Base-by-base conservation (phyloP, 1,139 yeast genomes). In the Keqinozyma sinolaborantium region DNA sequence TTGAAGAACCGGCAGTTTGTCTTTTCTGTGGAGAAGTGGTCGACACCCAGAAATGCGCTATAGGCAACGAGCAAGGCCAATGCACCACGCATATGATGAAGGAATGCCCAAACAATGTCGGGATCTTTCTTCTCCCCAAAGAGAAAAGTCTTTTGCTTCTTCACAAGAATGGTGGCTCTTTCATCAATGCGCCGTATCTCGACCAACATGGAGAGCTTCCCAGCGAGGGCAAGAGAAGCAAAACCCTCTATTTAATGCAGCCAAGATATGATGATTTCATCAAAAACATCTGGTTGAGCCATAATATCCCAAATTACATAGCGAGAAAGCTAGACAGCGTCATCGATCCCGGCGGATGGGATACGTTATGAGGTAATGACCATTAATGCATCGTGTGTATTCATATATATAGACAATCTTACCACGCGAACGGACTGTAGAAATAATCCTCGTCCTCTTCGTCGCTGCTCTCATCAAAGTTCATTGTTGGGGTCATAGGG, bases 341-440 rank as follows among this genome's bases (percentile, higher is more conserved):
- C 5, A 60, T 81, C 23, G 97, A 92, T 56, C 77, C 84, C 23
- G 97, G 97, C 9, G 97, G 97, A 1, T 92, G 98, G 98, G 94
- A 84, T 47, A 86, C 97, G 1, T 63, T 90, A 50, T 90, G 63
- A 47, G 26, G 14, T 25, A 7, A 19, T 24, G 28, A 26, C 12
- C 23, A 24, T 14, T 28, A 16, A 10, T 9, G 11, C 24, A 21
- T 14, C 9, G 31, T 18, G 11, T 24, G 25, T 24, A 23, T 16
- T 11, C 21, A 24, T 21, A 20, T 29, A 23, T 25, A 27, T 24
- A 21, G 4, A 25, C 16, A 27, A 32, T 20, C 6, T 27, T 24
- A 41, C 36, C 40, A 34, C 19, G 35, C 35, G 29, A 36, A 30
- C 11, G 41, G 41, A 26, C 38, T 33, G 32, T 27, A 33, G 15